A percentile compares a stretch with the other conserved stretches of the same genome.
Conservation (phyloP, 2,329 filamentous ascomycete genomes). For the Penicillium sp. region DNA sequence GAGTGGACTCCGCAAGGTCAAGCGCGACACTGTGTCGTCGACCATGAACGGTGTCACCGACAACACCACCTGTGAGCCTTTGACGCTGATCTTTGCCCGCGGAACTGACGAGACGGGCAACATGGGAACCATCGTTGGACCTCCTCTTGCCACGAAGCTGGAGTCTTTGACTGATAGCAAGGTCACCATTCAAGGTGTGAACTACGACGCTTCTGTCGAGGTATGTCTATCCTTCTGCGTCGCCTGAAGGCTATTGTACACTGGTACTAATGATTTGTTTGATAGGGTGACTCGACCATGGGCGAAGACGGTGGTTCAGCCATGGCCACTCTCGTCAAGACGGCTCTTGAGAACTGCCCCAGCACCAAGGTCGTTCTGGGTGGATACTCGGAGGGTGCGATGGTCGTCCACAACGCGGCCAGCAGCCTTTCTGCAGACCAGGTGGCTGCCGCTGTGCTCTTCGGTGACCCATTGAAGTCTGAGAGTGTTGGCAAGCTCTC, state of each 20-base stretch:
- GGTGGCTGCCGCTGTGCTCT: conserved; percentile 45
- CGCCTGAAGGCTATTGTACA: not conserved
- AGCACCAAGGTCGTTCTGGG: conserved; percentile 35
- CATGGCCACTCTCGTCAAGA: conserved; percentile 32
- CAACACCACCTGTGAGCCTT: conserved; percentile 40
- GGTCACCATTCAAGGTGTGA: conserved; percentile 34
- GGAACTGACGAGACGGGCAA: conserved; percentile 46
- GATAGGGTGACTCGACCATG: conserved; percentile 27
- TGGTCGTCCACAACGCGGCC: conserved; percentile 37
- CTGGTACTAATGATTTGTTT: not conserved
- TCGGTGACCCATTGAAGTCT: conserved; percentile 48
- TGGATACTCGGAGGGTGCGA: conserved; percentile 38
- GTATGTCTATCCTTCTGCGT: conserved; percentile 6
- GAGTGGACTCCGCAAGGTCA: not conserved
- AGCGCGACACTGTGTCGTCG: conserved; percentile 12
- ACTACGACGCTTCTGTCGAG: conserved; percentile 30
- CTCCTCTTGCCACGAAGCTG: conserved; percentile 31
- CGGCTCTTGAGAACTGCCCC: conserved; percentile 32
- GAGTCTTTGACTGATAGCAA: conserved; percentile 25
- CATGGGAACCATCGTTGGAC: conserved; percentile 44
- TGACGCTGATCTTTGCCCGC: conserved; percentile 48
- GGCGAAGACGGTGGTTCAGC: conserved; percentile 30
- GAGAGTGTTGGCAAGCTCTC: conserved; percentile 42
- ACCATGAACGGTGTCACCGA: conserved; percentile 41
- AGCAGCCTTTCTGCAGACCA: conserved; percentile 32